Percentiles rank a stretch among this genome's conserved stretches.
Conservation (phyloP, 257 asterid species). For the Ajuga chamaepitys region DNA sequence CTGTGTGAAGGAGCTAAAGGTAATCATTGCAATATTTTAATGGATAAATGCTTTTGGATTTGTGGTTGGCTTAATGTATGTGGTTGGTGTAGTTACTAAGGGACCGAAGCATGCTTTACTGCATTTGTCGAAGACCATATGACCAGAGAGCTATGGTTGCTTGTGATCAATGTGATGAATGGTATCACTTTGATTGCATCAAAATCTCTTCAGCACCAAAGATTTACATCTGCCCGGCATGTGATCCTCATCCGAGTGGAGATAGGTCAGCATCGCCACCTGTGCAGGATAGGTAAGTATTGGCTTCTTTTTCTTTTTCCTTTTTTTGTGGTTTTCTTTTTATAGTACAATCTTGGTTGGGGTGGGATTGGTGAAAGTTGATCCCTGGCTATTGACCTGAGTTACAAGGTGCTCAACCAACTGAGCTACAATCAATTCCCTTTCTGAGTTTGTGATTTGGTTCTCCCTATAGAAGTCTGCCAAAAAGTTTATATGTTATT, state of each 20-base stretch:
- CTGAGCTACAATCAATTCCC: too few species aligned
- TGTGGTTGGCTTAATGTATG: slow-evolving; percentile 2
- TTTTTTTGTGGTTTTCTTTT: background rate
- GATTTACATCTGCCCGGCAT: slow-evolving; percentile 84
- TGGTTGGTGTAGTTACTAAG: slow-evolving; percentile 55
- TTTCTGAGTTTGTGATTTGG: background rate
- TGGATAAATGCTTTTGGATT: background rate
- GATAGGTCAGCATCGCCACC: slow-evolving; percentile 23
- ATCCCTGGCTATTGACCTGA: too few species aligned
- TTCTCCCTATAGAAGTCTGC: background rate
- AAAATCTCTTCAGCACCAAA: slow-evolving; percentile 64
- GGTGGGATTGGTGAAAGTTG: too few species aligned
- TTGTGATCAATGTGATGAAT: slow-evolving; percentile 81
- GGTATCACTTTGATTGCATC: slow-evolving; percentile 95
- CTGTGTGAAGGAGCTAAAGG: slow-evolving; percentile 74
- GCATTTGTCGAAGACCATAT: slow-evolving; percentile 85
- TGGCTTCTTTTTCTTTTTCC: too few species aligned
- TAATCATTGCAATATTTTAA: slow-evolving; percentile 13
- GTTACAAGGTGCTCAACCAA: too few species aligned
- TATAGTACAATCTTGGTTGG: too few species aligned
- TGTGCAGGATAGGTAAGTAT: slow-evolving; percentile 51
- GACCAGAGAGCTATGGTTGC: slow-evolving; percentile 83
- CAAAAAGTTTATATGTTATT: background rate
- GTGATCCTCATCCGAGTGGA: slow-evolving; percentile 37
- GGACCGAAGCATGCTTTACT: slow-evolving; percentile 94